Evolutionary conservation across 352 stramenopile genomes (phyloP).

Genomic region (Globisporangium takayamanum): DNA sequence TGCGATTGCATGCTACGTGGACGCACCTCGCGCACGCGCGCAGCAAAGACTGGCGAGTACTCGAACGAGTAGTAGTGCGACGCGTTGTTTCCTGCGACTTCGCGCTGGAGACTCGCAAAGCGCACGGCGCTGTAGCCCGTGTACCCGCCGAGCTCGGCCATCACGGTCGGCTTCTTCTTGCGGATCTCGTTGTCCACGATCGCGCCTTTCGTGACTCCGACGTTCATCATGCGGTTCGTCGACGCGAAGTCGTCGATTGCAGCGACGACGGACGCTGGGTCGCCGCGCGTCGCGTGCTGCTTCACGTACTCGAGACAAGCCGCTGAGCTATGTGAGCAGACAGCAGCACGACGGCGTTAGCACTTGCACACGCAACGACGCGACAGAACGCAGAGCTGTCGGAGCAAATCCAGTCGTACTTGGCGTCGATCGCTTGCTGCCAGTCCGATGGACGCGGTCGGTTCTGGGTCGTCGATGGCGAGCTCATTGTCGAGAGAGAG

Average conservation of each 20-base stretch:
- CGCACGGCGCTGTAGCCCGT: constrained; percentile 40
- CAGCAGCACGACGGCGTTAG: background rate
- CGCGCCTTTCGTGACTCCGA: constrained; percentile 14
- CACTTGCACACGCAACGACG: background rate
- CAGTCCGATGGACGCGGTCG: background rate
- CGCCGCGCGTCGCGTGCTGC: constrained; percentile 21
- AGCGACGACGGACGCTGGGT: constrained; percentile 25
- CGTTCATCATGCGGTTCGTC: constrained; percentile 35
- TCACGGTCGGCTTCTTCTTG: constrained; percentile 26
- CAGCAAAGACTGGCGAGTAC: constrained; percentile 29
- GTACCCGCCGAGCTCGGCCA: constrained; percentile 37
- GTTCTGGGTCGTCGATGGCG: background rate
- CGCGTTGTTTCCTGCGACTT: constrained; percentile 17
- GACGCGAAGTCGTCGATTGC: constrained; percentile 27
- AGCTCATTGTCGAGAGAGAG: background rate
- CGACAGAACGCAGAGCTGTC: background rate
- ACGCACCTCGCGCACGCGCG: constrained; percentile 21
- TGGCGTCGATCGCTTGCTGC: background rate
- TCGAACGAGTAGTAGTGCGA: constrained; percentile 46
- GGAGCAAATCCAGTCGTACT: no score
- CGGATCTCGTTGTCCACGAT: constrained; percentile 34
- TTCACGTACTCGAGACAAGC: constrained; percentile 32
- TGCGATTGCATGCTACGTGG: background rate
- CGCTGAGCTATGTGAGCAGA: background rate
- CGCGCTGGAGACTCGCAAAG: constrained; percentile 32